A percentile compares a stretch with the other conserved stretches of the same genome.
Evolutionary conservation across 805 yeast species (phyloP).

Genomic region (Torulaspora microellipsoides): DNA sequence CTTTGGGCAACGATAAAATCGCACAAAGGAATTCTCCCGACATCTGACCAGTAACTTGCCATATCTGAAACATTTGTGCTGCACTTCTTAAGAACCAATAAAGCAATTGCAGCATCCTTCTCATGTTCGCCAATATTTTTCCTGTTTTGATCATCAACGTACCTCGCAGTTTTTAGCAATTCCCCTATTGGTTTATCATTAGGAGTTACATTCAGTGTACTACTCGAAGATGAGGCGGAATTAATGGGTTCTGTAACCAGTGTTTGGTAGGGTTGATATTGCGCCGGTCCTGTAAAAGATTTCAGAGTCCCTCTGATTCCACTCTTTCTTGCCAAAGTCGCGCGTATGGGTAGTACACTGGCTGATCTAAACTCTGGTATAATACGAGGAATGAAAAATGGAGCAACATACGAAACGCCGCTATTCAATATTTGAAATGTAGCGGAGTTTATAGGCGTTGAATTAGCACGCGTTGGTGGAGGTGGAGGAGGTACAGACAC

Average conservation of each 20-base stretch:
- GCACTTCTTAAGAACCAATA: constrained; percentile 10
- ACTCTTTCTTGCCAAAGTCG: constrained; percentile 6
- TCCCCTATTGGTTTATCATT: constrained; percentile 2
- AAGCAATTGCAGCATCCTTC: constrained; percentile 10
- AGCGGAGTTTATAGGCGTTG: neutral
- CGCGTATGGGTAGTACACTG: constrained; percentile 1
- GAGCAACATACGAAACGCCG: neutral
- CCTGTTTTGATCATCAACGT: constrained; percentile 1
- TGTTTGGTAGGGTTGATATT: neutral
- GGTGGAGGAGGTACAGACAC: constrained; percentile 9
- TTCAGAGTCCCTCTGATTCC: constrained; percentile 10
- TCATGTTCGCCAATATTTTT: constrained; percentile 5
- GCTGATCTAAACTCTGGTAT: constrained; percentile 6
- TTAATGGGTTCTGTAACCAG: constrained; percentile 1
- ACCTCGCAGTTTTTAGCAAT: constrained; percentile 2
- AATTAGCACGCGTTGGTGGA: constrained; percentile 6
- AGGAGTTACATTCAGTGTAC: neutral
- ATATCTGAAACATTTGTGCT: constrained; percentile 8
- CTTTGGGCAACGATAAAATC: constrained; percentile 15
- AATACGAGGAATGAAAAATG: constrained; percentile 5
- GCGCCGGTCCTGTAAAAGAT: neutral
- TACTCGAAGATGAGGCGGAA: neutral
- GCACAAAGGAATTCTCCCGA: constrained; percentile 8
- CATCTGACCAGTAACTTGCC: constrained; percentile 8
- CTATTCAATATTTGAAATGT: neutral